Evolutionary conservation across 768 basidiomycete species (phyloP), one percentile per base, ranked within the genome.

Genomic region (Rhodocollybia butyracea): DNA sequence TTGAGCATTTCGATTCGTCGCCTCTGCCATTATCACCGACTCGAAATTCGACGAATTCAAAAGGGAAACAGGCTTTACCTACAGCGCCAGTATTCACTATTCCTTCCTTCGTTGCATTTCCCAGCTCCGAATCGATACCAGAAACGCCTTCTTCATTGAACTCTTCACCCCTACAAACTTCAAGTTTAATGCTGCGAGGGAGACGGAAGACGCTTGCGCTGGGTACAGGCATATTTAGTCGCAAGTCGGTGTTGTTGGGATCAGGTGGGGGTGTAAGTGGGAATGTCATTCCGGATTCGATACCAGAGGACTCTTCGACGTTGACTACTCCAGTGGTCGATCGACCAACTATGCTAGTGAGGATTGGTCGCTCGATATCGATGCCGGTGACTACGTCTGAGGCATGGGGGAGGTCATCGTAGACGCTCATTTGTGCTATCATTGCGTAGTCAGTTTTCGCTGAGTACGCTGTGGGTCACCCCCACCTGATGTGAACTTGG

Each of bases 291-390:
- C 26, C 41, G 19, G 26, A 29, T 27, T 17, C 15, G 26, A n/a
- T 27, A 5, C 12, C 42, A 24, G 42, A 7, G 12, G 19, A 12
- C n/a, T 29, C 13, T 1, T 29, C 43, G 2, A n/a, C 17, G 13
- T 6, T 45, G 8, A n/a, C 12, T 10, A n/a, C 43, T 27, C 17
- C 11, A 10, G 27, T 29, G 2, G 12, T 34, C 17, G 24, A 5
- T 24, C 48, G 34, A 2, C 48, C 48, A 4, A 12, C 34, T 24
- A 4, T 22, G 31, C 38, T 50, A 22, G 7, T 38, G 13, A 50
- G 26, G 22, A 50, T 50, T n/a, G 48, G 48, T 13, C 48, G 48
- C 15, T 50, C 48, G 21, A 24, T 50, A 8, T 50, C 48, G 15
- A 50, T 34, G 48, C 48, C 48, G 34, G 3, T 38, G 4, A 19